Base-by-base conservation (phyloP, 2,329 filamentous ascomycete genomes). In the Phyllosticta citribraziliensis region DNA sequence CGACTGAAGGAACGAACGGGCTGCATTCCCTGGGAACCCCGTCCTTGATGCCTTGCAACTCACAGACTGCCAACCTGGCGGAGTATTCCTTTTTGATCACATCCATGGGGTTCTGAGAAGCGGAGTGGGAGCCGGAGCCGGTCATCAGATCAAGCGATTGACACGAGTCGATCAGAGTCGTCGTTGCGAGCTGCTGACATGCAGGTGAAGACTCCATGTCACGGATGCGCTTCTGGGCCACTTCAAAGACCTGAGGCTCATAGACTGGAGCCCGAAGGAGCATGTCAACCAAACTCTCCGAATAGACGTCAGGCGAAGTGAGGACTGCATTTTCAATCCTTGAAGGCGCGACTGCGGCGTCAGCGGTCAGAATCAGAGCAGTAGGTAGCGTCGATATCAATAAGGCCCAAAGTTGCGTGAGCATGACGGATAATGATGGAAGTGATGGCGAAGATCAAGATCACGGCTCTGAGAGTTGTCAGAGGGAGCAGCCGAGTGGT, bases 1-100 rank as follows among this genome's bases (percentile, higher is more conserved):
- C 65, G 0, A 70, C 66, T 6, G 75, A 73, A 3, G 76, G 75
- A 8, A 78, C 71, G 35, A 86, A 77, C 1, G 78, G 71, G 19
- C 72, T 66, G 65, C 85, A 88, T 24, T 78, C 66, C 2, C 72
- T 62, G 2, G 85, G 84, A 47, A 83, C 73, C 2, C 70, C 61
- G 17, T 79, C 76, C 11, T 78, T 77, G 2, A 82, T 80, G 20
- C 78, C 79, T 11, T 77, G 75, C 8, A 87, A 75, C 67, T 88
- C 85, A 65, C 86, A 88, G 9, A 86, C 75, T 11, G 86, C 84
- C 17, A 88, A 75, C 53, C 84, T 80, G 9, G 82, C 81, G 2
- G 84, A 84, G 64, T 85, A 88, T 33, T 83, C 76, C 4, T 82
- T 82, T 64, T 80, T 82, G 58, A 73, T 66, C 12, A 69, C 69